phyloP scores from a whole-genome alignment of 441 rosid species.

The Syzygium syzygioides region DNA sequence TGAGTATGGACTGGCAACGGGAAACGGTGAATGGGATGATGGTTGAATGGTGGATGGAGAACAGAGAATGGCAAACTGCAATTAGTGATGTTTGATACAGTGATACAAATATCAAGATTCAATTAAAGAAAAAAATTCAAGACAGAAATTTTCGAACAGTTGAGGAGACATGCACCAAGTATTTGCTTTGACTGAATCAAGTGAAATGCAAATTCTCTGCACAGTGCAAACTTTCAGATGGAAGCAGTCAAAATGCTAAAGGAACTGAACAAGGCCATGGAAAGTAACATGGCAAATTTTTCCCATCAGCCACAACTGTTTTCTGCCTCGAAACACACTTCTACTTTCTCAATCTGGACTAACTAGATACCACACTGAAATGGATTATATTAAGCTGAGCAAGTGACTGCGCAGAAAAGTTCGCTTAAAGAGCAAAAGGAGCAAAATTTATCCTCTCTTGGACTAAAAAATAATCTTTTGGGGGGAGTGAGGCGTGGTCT shows the following conservation, averaged over 20 bases:
- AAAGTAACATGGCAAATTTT: neutral
- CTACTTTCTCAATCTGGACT: neutral
- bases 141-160: neutral
- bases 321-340: neutral
- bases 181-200: neutral
- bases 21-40: neutral
- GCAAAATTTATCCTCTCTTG: neutral
- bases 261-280: neutral
- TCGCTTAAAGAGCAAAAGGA: neutral
- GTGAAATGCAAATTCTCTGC: neutral
- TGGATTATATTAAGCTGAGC: neutral
- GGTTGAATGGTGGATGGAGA: neutral
- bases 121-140: neutral
- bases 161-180: neutral
- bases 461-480: neutral
- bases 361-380: neutral
- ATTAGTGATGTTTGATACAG: neutral
- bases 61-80: neutral
- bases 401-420: neutral
- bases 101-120: neutral
- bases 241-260: neutral
- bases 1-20: neutral
- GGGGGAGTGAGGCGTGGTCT: neutral
- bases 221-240: neutral
- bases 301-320: neutral